Percentiles rank a stretch among this genome's conserved stretches.
phyloP scores from a whole-genome alignment of 371 early-diverging fungal genomes.

The Choanephora cucurbitarum region DNA sequence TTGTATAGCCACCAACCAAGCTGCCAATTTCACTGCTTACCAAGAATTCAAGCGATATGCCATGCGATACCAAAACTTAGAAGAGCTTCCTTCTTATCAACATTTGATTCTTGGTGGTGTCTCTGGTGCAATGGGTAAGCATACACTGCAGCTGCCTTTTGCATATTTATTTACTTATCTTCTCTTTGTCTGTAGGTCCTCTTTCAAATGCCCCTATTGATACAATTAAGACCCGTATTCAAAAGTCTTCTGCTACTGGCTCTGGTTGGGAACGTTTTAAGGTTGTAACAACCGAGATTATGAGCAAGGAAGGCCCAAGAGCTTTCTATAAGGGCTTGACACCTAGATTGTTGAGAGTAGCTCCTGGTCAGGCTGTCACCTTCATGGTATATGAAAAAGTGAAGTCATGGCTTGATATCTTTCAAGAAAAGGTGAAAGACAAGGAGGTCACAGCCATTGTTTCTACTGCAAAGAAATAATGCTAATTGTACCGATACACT shows the following conservation, averaged over 20 bases:
- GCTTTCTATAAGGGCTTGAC: slow-evolving; percentile 97
- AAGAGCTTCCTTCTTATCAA: slow-evolving; percentile 92
- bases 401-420: slow-evolving; percentile 68
- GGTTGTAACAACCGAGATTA: slow-evolving; percentile 68
- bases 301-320: slow-evolving; percentile 86
- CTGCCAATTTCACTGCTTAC: slow-evolving; percentile 97
- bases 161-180: slow-evolving; percentile 3
- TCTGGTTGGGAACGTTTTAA: slow-evolving; percentile 83
- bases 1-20: slow-evolving; percentile 91
- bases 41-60: slow-evolving; percentile 83
- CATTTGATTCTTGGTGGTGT: slow-evolving; percentile 89
- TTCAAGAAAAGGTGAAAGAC: slow-evolving; percentile 48
- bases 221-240: slow-evolving; percentile 98
- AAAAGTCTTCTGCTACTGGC: slow-evolving; percentile 76
- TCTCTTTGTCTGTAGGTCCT: slow-evolving; percentile 57
- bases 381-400: slow-evolving; percentile 90
- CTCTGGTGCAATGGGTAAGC: slow-evolving; percentile 89
- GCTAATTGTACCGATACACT: neutral
- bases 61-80: slow-evolving; percentile 67
- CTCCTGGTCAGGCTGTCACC: slow-evolving; percentile 86
- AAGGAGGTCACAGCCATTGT: slow-evolving; percentile 31
- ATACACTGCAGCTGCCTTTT: neutral
- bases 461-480: slow-evolving; percentile 18
- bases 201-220: slow-evolving; percentile 97
- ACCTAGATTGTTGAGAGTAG: slow-evolving; percentile 90